Evolutionary conservation across 768 basidiomycete genomes (phyloP).

Genomic region (Gloeopeniophorella convolvens): DNA sequence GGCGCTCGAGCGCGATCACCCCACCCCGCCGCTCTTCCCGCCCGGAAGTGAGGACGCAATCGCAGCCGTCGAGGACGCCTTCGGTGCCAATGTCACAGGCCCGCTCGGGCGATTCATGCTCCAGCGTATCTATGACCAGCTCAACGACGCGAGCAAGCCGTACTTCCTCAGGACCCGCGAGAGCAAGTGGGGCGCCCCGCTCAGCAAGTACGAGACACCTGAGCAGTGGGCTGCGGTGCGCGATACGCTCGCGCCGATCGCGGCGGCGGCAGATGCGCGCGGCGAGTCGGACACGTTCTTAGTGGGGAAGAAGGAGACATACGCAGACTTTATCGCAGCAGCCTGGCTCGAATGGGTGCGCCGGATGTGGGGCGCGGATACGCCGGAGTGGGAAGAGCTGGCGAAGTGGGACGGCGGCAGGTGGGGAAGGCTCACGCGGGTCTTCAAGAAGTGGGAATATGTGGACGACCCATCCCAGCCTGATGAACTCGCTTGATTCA

Average conservation of each 20-base stretch:
- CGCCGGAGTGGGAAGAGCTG: slow-evolving; percentile 38
- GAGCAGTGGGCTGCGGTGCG: slow-evolving; percentile 36
- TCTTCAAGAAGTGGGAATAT: slow-evolving; percentile 11
- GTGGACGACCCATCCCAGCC: not conserved
- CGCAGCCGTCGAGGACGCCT: slow-evolving; percentile 22
- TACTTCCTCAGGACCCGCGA: slow-evolving; percentile 38
- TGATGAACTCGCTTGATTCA: no score
- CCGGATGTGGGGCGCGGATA: slow-evolving; percentile 32
- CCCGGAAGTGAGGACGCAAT: slow-evolving; percentile 14
- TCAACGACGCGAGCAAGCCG: slow-evolving; percentile 32
- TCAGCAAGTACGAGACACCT: slow-evolving; percentile 33
- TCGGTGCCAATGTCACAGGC: slow-evolving; percentile 4
- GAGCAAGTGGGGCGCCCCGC: slow-evolving; percentile 27
- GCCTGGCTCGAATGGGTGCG: slow-evolving; percentile 29
- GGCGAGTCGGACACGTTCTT: slow-evolving; percentile 22
- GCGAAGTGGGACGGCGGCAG: slow-evolving; percentile 34
- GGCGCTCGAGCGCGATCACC: slow-evolving; percentile 43
- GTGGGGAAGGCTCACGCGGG: slow-evolving; percentile 17
- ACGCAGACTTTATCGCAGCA: slow-evolving; percentile 37
- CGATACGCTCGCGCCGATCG: slow-evolving; percentile 27
- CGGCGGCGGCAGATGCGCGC: slow-evolving; percentile 8
- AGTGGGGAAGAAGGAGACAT: slow-evolving; percentile 33
- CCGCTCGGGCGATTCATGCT: slow-evolving; percentile 10
- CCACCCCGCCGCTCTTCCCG: slow-evolving; percentile 36
- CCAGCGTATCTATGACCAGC: slow-evolving; percentile 13